Base-by-base conservation (phyloP, 1,284 basidiomycete species). In the Leccinum colubrinum region DNA sequence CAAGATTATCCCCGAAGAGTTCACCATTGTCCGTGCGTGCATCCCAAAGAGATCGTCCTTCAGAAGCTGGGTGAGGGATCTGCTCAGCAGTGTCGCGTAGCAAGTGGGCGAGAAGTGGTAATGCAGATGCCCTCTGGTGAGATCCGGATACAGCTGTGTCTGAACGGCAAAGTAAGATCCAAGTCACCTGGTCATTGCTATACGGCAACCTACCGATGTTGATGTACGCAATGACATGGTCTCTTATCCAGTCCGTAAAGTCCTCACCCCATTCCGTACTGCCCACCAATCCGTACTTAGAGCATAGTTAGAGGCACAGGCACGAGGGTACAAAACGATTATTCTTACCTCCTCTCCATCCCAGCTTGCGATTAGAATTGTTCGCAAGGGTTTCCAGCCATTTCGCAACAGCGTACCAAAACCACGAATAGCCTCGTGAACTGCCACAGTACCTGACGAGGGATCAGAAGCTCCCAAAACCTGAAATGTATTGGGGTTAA, bases 241-340 rank as follows among this genome's bases (percentile, higher is more conserved):
- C 75, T 60, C 79, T 74, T 57, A 94, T 83, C 85, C 87, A 93
- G n/a, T 84, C 80, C 3, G 84, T 76, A 69, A 93, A 94, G 72
- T 94, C 91, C 71, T 94, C 93, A 11, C 86, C 87, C 79, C 85
- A 93, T 74, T 94, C 91, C 8, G 90, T 92, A 64, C 84, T 87
- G 9, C 93, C 93, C 59, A 95, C 81, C 33, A 94, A 77, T 46
- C 91, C 91, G 64, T 90, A 92, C 83, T 88, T 64, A 9, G 56
- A 37, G 33, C 11, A 59, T 54, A 11, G 37, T 65, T 54, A 61
- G 54, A 61, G 48, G 62, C 14, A 33, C 37, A 60, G 39, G 62
- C 14, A 33, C 61, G 59, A 52, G 37, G 37, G 11, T 37, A 37
- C 46, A 39, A 35, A 3, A 55, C 54, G 14, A 27, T 52, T 17